Evolutionary conservation across 1,284 basidiomycete species (phyloP).

Genomic region (Boletus sp.): DNA sequence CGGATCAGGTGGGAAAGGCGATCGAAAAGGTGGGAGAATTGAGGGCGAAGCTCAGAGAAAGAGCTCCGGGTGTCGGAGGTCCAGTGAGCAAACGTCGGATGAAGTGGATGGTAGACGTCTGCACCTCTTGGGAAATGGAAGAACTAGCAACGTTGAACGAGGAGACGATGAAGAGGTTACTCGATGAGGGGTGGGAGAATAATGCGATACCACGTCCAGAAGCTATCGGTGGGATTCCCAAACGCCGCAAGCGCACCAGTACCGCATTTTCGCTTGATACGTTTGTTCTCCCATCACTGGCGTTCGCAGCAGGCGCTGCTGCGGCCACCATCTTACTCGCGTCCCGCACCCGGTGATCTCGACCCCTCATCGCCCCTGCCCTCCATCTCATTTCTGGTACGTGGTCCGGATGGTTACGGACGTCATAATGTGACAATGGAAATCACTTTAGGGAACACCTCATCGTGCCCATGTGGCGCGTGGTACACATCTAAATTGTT

Average conservation of each 20-base stretch:
- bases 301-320: constrained; percentile 21
- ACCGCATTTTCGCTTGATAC: constrained; percentile 6
- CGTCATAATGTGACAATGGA: constrained; percentile 2
- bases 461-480: not conserved
- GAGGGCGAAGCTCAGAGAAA: constrained; percentile 63
- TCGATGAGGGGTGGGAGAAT: constrained; percentile 73
- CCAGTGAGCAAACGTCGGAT: constrained; percentile 75
- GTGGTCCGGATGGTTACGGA: not conserved
- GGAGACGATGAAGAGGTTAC: constrained; percentile 52
- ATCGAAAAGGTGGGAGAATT: constrained; percentile 80
- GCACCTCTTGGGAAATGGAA: constrained; percentile 81
- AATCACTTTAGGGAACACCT: not conserved
- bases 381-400: constrained; percentile 8
- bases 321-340: constrained; percentile 17
- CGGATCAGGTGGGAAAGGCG: constrained; percentile 73
- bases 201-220: constrained; percentile 48
- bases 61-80: constrained; percentile 78
- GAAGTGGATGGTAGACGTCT: constrained; percentile 94
- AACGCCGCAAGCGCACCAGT: not conserved
- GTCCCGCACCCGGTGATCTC: constrained; percentile 23
- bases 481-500: not conserved
- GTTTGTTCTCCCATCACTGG: constrained; percentile 21
- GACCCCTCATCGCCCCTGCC: not conserved
- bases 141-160: constrained; percentile 71
- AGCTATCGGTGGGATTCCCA: constrained; percentile 38